phyloP scores from a whole-genome alignment of 805 yeast species.

The Teunomyces lycoperdinae region DNA sequence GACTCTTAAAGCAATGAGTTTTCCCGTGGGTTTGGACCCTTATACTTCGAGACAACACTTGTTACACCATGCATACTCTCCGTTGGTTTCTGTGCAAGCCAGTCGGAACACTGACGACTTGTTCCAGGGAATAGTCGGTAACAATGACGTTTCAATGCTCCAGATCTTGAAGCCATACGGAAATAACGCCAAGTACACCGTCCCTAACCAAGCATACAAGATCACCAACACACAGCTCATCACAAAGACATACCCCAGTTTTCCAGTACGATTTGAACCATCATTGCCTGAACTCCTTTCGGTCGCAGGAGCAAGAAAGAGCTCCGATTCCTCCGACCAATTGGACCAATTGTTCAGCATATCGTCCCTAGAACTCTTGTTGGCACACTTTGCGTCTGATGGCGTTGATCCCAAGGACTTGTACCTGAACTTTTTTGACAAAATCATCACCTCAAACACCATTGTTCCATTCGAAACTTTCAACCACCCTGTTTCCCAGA shows the following conservation, averaged over 20 bases:
- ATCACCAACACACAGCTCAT: conserved; percentile 52
- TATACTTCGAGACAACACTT: conserved; percentile 39
- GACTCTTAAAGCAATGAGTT: conserved; percentile 14
- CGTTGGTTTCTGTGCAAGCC: conserved; percentile 49
- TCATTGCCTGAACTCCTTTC: conserved; percentile 37
- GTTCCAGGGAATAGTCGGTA: conserved; percentile 39
- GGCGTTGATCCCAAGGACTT: conserved; percentile 22
- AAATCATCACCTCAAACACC: conserved; percentile 55
- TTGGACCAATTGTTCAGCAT: conserved; percentile 33
- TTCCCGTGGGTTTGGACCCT: conserved; percentile 37
- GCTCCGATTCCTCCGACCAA: conserved; percentile 12
- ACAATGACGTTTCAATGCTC: conserved; percentile 38
- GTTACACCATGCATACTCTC: conserved; percentile 48
- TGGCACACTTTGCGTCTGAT: conserved; percentile 15
- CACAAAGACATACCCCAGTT: conserved; percentile 49
- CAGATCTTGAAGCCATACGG: conserved; percentile 56
- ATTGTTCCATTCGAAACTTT: conserved; percentile 80
- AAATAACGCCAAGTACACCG: conserved; percentile 44
- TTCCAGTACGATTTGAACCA: conserved; percentile 55
- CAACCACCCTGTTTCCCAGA: conserved; percentile 79
- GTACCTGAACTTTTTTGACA: conserved; percentile 57
- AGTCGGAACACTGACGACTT: conserved; percentile 45
- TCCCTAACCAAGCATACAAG: conserved; percentile 41
- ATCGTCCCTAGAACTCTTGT: conserved; percentile 32
- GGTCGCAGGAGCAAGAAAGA: conserved; percentile 7